These are phyloP conservation scores for Diphasiastrum complanatum DNA, from an alignment of 83 land plant genomes.

Conservation along the genomic window DNA sequence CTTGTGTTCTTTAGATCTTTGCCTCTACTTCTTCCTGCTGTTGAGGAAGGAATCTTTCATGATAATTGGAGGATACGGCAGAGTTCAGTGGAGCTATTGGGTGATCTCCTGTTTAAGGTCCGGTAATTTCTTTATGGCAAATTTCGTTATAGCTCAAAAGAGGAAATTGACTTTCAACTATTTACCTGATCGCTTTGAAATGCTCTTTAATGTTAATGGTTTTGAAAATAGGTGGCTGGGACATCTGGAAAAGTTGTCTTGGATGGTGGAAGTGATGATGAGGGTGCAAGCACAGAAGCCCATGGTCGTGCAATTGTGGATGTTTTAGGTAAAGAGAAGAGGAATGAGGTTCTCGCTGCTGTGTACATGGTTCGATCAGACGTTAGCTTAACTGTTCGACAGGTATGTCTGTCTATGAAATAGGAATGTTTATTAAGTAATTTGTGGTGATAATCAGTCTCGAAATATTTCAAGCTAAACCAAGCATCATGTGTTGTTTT, in stretches of 20 bases:
- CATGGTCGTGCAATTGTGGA: slow-evolving; percentile 99
- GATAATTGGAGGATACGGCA: slow-evolving; percentile 99
- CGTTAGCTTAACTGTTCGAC: slow-evolving; percentile 90
- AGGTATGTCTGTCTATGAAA: slow-evolving; percentile 45
- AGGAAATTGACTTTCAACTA: not conserved
- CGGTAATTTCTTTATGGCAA: not conserved
- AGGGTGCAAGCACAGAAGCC: slow-evolving; percentile 99
- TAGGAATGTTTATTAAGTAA: no score
- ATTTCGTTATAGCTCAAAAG: no score
- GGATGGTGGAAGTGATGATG: slow-evolving; percentile 99
- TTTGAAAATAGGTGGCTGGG: slow-evolving; percentile 79
- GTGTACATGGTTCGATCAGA: slow-evolving; percentile 97
- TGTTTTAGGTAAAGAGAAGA: slow-evolving; percentile 72
- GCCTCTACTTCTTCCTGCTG: slow-evolving; percentile 94
- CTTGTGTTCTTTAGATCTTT: slow-evolving; percentile 55
- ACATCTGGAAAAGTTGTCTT: slow-evolving; percentile 98
- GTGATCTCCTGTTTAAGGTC: slow-evolving; percentile 98
- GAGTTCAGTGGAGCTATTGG: slow-evolving; percentile 94
- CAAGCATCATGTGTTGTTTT: no score
- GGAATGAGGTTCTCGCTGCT: slow-evolving; percentile 98
- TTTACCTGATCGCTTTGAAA: not conserved
- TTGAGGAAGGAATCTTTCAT: slow-evolving; percentile 99
- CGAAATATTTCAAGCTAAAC: no score
- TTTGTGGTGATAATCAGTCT: no score
- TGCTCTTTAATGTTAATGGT: not conserved